Conservation (phyloP, 1,284 basidiomycete species). For the Microbotryum intermedium region DNA sequence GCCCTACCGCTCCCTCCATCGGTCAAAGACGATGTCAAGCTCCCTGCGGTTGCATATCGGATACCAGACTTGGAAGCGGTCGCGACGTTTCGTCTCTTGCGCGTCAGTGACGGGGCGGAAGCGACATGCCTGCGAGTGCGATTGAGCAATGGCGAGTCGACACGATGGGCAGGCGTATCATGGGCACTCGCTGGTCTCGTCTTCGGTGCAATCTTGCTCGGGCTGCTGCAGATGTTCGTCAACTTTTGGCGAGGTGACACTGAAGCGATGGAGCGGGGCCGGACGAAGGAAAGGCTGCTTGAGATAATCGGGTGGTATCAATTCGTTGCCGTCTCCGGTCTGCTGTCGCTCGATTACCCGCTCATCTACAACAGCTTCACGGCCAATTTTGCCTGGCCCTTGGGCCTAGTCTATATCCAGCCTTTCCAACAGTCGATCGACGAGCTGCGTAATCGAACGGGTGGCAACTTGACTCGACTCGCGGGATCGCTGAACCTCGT, state of each 20-base stretch:
- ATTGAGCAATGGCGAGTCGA: conserved; percentile 80
- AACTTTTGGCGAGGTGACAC: conserved; percentile 38
- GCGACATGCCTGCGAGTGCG: conserved; percentile 87
- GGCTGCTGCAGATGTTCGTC: conserved; percentile 46
- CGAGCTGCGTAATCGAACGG: conserved; percentile 68
- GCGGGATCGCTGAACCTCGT: conserved; percentile 50
- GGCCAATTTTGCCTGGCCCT: conserved; percentile 79
- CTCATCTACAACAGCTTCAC: conserved; percentile 60
- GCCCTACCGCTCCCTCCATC: conserved; percentile 23
- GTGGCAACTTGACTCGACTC: conserved; percentile 59
- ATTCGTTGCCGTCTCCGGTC: conserved; percentile 61
- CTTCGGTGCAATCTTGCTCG: conserved; percentile 58
- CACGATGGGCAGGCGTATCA: conserved; percentile 61
- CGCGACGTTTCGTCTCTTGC: conserved; percentile 60
- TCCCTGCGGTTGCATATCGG: conserved; percentile 72
- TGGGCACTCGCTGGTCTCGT: conserved; percentile 68
- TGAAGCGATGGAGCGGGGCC: conserved; percentile 25
- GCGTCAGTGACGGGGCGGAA: conserved; percentile 57
- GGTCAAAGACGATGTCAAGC: conserved; percentile 41
- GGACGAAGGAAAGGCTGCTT: conserved; percentile 51
- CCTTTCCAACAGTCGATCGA: conserved; percentile 70
- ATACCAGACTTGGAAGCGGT: conserved; percentile 90
- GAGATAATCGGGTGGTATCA: conserved; percentile 77
- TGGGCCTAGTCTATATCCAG: conserved; percentile 65
- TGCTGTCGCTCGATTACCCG: conserved; percentile 81